Evolutionary conservation across 2,329 filamentous ascomycete genomes (phyloP), one percentile per base, ranked within the genome.

Genomic region (Fusarium lateritium): DNA sequence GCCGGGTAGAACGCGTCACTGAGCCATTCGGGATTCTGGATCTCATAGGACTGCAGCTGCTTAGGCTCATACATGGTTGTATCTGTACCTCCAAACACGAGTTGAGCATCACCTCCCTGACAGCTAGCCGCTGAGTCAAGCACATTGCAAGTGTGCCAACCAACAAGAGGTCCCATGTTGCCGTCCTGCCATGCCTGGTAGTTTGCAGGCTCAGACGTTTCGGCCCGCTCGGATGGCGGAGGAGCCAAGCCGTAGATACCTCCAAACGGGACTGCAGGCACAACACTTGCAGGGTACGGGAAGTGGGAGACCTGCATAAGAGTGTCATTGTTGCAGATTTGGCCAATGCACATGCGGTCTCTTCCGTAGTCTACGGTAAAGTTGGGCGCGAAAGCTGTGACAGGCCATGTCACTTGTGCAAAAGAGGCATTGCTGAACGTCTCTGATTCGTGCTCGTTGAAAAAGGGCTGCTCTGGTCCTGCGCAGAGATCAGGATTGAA

Each of bases 21-120:
- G 10, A 62, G 56, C 59, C 59, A 62, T 5, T 40, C 40, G 2
- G 59, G 59, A n/a, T 62, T 60, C 40, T 40, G 59, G 14, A 62
- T 60, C 33, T 22, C 19, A 40, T 62, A 56, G 6, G 45, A 42
- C 7, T 36, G 36, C 13, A 56, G 4, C 3, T 43, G 1, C 7
- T 26, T 34, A 19, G 26, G 7, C 5, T 21, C 38, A n/a, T 56
- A 56, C 54, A 52, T 52, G 10, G 34, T 14, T 5, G 36, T 52
- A 42, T 56, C 54, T 17, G 54, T 56, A 6, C 54, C 54, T 8
- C 54, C 45, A 36, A 56, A 56, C 5, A 56, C 54, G 3, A 56
- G 9, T 17, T 56, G 36, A 6, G 54, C 36, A n/a, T 56, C 54
- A 13, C 45, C 45, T 8, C 54, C 54, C 5, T 36, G 45, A 4